Conservation (phyloP, 768 basidiomycete genomes). For the Suillus decipiens region DNA sequence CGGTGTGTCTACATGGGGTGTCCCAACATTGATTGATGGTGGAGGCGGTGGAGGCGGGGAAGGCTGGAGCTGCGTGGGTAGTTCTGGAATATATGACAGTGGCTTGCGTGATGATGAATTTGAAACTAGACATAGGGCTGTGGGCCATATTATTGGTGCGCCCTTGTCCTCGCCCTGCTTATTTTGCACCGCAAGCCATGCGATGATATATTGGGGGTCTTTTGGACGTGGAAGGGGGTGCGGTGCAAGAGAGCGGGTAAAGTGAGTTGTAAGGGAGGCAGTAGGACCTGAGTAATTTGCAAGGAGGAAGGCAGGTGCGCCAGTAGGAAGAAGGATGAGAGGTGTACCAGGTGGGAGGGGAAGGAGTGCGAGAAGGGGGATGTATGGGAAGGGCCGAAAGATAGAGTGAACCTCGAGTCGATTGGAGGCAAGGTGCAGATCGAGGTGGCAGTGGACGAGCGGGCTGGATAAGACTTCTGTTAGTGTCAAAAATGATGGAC, state of each 20-base stretch:
- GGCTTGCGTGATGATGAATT: slow-evolving; percentile 41
- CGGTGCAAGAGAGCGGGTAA: slow-evolving; percentile 58
- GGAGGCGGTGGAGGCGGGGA: slow-evolving; percentile 46
- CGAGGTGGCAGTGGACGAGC: slow-evolving; percentile 60
- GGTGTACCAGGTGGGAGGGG: slow-evolving; percentile 62
- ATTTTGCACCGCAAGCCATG: slow-evolving; percentile 75
- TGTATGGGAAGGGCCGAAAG: slow-evolving; percentile 56
- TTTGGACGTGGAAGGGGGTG: slow-evolving; percentile 18
- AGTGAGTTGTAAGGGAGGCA: slow-evolving; percentile 59
- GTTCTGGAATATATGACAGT: slow-evolving; percentile 59
- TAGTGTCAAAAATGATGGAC: background rate
- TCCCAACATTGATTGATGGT: slow-evolving; percentile 29
- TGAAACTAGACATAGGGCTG: slow-evolving; percentile 55
- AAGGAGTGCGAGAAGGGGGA: slow-evolving; percentile 44
- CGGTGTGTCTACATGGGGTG: slow-evolving; percentile 21
- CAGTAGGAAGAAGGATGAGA: slow-evolving; percentile 68
- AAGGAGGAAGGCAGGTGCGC: slow-evolving; percentile 72
- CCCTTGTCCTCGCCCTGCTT: slow-evolving; percentile 83
- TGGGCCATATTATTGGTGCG: slow-evolving; percentile 71
- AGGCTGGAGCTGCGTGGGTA: slow-evolving; percentile 62
- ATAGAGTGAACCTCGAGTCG: slow-evolving; percentile 68
- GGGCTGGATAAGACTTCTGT: slow-evolving; percentile 42
- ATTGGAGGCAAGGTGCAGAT: slow-evolving; percentile 47
- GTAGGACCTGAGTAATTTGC: slow-evolving; percentile 71
- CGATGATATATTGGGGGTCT: slow-evolving; percentile 54